Percentiles rank a stretch among this genome's conserved stretches.
These are phyloP conservation scores for Starmera dryadoides DNA, from an alignment of 805 yeast genomes.

Conservation along the genomic window DNA sequence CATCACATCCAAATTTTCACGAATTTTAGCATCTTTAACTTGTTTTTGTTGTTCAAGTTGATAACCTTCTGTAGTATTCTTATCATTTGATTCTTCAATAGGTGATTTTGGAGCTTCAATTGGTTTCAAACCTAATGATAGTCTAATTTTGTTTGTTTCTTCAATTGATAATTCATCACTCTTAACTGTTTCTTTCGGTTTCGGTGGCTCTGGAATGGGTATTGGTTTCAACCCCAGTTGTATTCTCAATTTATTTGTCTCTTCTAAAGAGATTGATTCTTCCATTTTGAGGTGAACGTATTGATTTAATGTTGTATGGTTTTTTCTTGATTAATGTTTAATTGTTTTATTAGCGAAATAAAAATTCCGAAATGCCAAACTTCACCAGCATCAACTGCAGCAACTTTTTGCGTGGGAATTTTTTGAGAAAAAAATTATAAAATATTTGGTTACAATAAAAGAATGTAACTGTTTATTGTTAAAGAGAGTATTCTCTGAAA, in stretches of 20 bases:
- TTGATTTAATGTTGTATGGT: too few relatives aligned
- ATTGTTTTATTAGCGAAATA: too few relatives aligned
- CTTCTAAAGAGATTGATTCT: constrained; percentile 27
- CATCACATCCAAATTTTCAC: constrained; percentile 8
- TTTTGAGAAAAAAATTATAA: too few relatives aligned
- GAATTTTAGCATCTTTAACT: constrained; percentile 7
- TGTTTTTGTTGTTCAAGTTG: constrained; percentile 1
- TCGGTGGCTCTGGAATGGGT: constrained; percentile 20
- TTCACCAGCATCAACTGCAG: too few relatives aligned
- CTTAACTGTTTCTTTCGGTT: background rate
- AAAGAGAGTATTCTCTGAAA: too few relatives aligned
- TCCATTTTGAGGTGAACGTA: too few relatives aligned
- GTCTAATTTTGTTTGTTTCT: constrained; percentile 51
- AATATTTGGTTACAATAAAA: too few relatives aligned
- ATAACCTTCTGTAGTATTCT: constrained; percentile 9
- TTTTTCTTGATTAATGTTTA: too few relatives aligned
- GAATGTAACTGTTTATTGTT: too few relatives aligned
- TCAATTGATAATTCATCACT: constrained; percentile 26
- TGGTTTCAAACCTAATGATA: constrained; percentile 18
- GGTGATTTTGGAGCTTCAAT: constrained; percentile 1
- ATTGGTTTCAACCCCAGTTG: constrained; percentile 43
- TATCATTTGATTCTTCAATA: background rate
- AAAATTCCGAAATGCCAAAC: too few relatives aligned
- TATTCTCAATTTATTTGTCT: constrained; percentile 41
- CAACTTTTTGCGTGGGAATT: too few relatives aligned